A percentile compares a stretch with the other conserved stretches of the same genome.
Evolutionary conservation across 371 early-diverging fungal species (phyloP).

Genomic region (Lichtheimia hyalospora): DNA sequence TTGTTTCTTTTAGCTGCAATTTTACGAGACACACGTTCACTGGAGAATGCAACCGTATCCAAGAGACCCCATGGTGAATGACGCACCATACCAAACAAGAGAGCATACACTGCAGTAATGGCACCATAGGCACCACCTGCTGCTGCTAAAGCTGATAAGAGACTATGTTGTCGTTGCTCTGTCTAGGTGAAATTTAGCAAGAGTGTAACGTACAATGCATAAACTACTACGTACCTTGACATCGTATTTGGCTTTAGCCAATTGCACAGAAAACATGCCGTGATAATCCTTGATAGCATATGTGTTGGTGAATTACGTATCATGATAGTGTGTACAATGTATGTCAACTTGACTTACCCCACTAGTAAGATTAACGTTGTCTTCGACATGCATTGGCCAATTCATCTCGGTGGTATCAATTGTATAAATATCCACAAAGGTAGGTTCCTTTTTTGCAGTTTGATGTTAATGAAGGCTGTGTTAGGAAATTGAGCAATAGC

Average conservation of each 20-base stretch:
- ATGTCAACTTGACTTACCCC: slow-evolving; percentile 6
- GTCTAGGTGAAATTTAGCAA: slow-evolving; percentile 15
- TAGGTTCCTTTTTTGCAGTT: slow-evolving; percentile 17
- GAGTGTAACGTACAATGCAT: no score
- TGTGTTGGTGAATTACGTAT: not conserved
- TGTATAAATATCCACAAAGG: slow-evolving; percentile 35
- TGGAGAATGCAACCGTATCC: no score
- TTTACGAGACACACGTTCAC: no score
- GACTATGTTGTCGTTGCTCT: slow-evolving; percentile 38
- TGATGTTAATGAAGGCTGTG: not conserved
- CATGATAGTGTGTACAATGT: no score
- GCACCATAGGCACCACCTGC: slow-evolving; percentile 46
- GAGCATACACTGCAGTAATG: slow-evolving; percentile 37
- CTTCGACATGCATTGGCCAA: slow-evolving; percentile 28
- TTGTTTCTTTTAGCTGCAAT: no score
- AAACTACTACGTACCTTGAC: slow-evolving; percentile 22
- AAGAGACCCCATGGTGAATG: slow-evolving; percentile 38
- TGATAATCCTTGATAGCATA: slow-evolving; percentile 21
- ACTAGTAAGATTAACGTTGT: slow-evolving; percentile 16
- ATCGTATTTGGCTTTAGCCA: slow-evolving; percentile 30
- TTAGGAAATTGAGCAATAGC: no score
- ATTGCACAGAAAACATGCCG: slow-evolving; percentile 35
- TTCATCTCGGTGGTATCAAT: slow-evolving; percentile 18
- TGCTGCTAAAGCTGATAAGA: slow-evolving; percentile 31
- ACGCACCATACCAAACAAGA: slow-evolving; percentile 45